Base-by-base conservation (phyloP, 805 yeast genomes). In the Schwanniomyces polymorphus region DNA sequence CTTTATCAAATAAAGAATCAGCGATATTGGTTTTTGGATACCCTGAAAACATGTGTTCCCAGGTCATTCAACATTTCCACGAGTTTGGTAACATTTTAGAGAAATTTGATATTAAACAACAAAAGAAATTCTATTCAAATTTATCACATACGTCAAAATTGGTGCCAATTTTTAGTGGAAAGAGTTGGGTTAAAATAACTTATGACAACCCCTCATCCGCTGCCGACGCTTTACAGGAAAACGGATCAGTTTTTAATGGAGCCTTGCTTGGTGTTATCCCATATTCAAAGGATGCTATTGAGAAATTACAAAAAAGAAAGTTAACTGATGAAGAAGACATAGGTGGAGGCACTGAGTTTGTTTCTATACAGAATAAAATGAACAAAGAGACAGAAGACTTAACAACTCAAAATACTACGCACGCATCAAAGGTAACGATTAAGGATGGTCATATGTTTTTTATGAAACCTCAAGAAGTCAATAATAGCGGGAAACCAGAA, bases 101-200 rank as follows among this genome's bases (percentile, higher is more conserved):
- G 54, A 85, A 87, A 57, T 84, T 87, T 56, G 84, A 83, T 54
- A 60, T 56, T 10, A 62, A 53, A 7, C 56, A 51, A 27, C 41
- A 47, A 27, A 53, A 47, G 17, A 48, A 31, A 31, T 46, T 47
- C 5, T 45, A 46, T n/a, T 42, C 40, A 5, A 46, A 48, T 9
- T 12, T 27, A n/a, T 21, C 18, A 6, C 28, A 42, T 26, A 42
- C 42, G 11, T 54, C 51, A n/a, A 58, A 55, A 27, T 50, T 54
- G 63, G 70, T 59, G 47, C 95, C 97, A 3, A 85, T 92, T 7
- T 87, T 82, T 65, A 79, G 91, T 10, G 98, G 98, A 1, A 79
- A 82, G 40, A 84, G 88, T 34, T 92, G 98, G 98, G 83, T 91
- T n/a, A 88, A 91, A 60, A 63, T 92, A 45, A 91, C 97, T 3